Conservation (phyloP, 2,329 filamentous ascomycete species). For the Coniosporium tulheliwenetii region DNA sequence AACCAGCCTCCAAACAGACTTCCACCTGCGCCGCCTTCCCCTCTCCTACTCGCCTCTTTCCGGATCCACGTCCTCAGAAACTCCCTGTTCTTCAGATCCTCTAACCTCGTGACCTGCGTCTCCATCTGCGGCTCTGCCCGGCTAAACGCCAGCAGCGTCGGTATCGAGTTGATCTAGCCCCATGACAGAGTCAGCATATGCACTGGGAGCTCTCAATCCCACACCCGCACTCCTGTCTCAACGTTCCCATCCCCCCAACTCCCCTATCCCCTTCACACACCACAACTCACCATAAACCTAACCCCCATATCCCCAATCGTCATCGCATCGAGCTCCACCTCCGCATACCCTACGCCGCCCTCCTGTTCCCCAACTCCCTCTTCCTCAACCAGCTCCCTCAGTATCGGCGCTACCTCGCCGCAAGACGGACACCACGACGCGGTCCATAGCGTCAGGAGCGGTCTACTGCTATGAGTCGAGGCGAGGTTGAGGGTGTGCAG, state of each 20-base stretch:
- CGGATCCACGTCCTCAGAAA: conserved; percentile 31
- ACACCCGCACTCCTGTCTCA: neutral
- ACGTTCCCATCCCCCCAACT: conserved; percentile 1
- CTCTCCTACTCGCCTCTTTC: conserved; percentile 29
- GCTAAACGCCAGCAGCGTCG: conserved; percentile 34
- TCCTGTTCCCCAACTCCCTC: conserved; percentile 27
- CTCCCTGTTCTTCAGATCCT: conserved; percentile 27
- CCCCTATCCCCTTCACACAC: neutral
- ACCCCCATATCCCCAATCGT: conserved; percentile 25
- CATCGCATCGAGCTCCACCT: conserved; percentile 31
- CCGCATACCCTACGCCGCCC: conserved; percentile 30
- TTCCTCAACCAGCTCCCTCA: conserved; percentile 25
- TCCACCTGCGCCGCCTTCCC: conserved; percentile 27
- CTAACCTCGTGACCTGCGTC: conserved; percentile 26
- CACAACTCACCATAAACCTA: conserved; percentile 18
- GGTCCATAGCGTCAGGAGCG: conserved; percentile 34
- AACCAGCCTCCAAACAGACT: conserved; percentile 22
- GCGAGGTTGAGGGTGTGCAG: conserved; percentile 31
- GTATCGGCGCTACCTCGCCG: conserved; percentile 24
- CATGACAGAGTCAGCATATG: no score
- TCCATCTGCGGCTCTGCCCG: conserved; percentile 32
- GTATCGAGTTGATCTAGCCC: conserved; percentile 26
- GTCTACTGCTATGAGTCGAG: conserved; percentile 25
- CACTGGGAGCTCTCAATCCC: no score
- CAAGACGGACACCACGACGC: conserved; percentile 32